Percentiles rank a stretch among this genome's conserved stretches.
These are phyloP conservation scores for Diaporthe eres DNA, from an alignment of 2,329 filamentous ascomycete genomes.

Conservation along the genomic window DNA sequence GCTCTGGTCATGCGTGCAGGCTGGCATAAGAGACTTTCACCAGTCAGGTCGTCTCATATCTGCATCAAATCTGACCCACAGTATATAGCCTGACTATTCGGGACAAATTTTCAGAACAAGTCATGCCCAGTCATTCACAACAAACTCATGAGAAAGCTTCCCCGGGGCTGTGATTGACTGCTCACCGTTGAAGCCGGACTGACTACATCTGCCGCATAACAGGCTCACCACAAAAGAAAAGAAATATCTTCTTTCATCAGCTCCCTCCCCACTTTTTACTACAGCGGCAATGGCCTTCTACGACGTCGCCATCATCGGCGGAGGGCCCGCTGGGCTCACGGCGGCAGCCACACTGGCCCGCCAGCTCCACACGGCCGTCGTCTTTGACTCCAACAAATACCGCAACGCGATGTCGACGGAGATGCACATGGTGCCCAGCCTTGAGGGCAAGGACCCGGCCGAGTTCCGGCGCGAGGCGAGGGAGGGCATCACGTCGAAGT, in stretches of 20 bases:
- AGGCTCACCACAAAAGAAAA: background rate
- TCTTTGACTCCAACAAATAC: slow-evolving; percentile 66
- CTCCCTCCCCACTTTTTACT: background rate
- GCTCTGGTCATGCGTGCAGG: background rate
- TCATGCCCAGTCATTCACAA: background rate
- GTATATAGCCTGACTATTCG: slow-evolving; percentile 18
- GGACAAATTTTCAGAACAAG: slow-evolving; percentile 17
- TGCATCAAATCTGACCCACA: slow-evolving; percentile 9
- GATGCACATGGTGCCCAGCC: slow-evolving; percentile 62
- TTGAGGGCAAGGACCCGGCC: slow-evolving; percentile 55
- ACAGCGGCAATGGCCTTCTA: slow-evolving; percentile 5
- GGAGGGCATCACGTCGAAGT: slow-evolving; percentile 52
- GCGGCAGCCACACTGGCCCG: slow-evolving; percentile 63
- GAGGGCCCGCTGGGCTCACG: slow-evolving; percentile 66
- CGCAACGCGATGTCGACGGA: slow-evolving; percentile 62
- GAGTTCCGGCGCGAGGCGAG: slow-evolving; percentile 53
- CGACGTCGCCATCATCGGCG: slow-evolving; percentile 63
- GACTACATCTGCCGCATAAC: background rate
- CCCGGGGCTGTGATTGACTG: background rate
- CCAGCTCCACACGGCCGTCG: slow-evolving; percentile 60
- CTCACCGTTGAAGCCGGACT: background rate
- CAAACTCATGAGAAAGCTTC: background rate
- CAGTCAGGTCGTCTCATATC: background rate
- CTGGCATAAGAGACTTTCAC: background rate
- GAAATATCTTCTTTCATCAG: fast-evolving